phyloP scores from a whole-genome alignment of 2,329 filamentous ascomycete species.

The Acrodontium crateriforme region DNA sequence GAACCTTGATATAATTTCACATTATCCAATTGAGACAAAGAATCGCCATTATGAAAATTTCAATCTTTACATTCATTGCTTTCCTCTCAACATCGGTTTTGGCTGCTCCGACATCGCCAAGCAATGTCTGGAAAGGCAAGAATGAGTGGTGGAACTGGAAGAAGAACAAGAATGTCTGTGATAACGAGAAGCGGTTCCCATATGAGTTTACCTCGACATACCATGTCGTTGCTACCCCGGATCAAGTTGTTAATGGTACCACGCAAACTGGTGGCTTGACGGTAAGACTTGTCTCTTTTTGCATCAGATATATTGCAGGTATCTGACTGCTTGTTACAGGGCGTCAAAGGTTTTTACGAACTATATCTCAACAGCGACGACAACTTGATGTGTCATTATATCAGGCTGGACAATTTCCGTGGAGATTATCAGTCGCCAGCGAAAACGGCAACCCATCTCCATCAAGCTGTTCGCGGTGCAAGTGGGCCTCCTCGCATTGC shows the following conservation, averaged over 20 bases:
- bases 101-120: background rate
- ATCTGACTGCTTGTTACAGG: conserved; percentile 16
- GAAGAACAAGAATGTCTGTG: conserved; percentile 1
- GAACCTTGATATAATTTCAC: too few species aligned
- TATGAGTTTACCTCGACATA: conserved; percentile 36
- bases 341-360: conserved; percentile 36
- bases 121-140: background rate
- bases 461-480: conserved; percentile 33
- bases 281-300: conserved; percentile 3
- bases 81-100: background rate
- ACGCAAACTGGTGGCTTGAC: conserved; percentile 15
- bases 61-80: background rate
- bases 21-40: background rate
- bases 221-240: conserved; percentile 34
- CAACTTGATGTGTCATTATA: conserved; percentile 36
- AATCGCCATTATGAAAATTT: background rate
- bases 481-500: conserved; percentile 39
- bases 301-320: conserved; percentile 2
- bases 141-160: conserved; percentile 3
- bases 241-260: conserved; percentile 35
- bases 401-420: conserved; percentile 35
- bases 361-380: conserved; percentile 38
- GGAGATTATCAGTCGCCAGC: conserved; percentile 39
- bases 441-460: conserved; percentile 41
- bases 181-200: conserved; percentile 11